Conservation (phyloP, 306 rosid genomes). For the Chamaecrista fasciculata region DNA sequence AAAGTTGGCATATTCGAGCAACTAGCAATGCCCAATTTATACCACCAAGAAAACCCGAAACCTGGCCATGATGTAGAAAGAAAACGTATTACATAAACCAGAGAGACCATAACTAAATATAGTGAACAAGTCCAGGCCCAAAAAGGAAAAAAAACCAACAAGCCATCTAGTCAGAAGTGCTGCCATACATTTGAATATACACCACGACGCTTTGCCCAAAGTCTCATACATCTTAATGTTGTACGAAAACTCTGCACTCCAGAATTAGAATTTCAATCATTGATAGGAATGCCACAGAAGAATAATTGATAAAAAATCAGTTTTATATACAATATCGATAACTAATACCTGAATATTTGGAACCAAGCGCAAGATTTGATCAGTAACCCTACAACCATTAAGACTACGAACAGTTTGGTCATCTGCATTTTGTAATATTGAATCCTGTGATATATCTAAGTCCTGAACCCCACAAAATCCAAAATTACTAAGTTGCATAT, state of each 20-base stretch:
- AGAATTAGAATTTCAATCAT: constrained; percentile 34
- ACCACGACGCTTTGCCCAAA: constrained; percentile 97
- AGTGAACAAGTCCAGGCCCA: constrained; percentile 5
- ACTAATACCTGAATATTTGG: constrained; percentile 87
- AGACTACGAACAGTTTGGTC: constrained; percentile 98
- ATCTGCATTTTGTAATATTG: constrained; percentile 81
- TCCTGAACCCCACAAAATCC: constrained; percentile 56
- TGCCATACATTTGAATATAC: constrained; percentile 90
- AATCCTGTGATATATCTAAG: constrained; percentile 86
- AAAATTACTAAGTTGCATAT: constrained; percentile 26
- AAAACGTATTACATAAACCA: constrained; percentile 27
- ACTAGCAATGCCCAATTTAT: constrained; percentile 97
- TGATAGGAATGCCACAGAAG: constrained; percentile 15
- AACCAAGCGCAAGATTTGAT: constrained; percentile 86
- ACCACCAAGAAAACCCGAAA: constrained; percentile 97
- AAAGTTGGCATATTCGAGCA: constrained; percentile 98
- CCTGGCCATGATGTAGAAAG: constrained; percentile 54
- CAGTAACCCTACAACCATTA: constrained; percentile 96
- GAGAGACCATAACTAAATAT: constrained; percentile 17
- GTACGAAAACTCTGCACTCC: constrained; percentile 82
- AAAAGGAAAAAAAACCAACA: background rate
- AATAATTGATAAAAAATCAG: constrained; percentile 8
- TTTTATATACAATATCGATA: background rate
- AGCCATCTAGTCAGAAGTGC: background rate
- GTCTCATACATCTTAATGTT: constrained; percentile 88